A percentile compares a stretch with the other conserved stretches of the same genome.
Evolutionary conservation across 169 alveolate genomes (phyloP).

Genomic region (Perkinsus marinus): DNA sequence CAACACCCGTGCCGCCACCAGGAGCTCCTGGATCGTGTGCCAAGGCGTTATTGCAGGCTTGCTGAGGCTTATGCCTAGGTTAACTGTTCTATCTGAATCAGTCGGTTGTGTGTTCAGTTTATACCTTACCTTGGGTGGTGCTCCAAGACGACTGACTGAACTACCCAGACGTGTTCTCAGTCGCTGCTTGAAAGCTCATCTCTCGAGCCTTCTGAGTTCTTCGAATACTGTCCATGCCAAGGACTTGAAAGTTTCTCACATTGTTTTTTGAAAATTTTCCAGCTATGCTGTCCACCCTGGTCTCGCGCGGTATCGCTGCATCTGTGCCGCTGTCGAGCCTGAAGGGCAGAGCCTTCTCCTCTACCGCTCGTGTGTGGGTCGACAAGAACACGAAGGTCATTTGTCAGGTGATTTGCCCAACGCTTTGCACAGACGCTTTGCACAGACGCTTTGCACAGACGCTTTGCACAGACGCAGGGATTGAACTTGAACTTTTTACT

Average conservation of each 20-base stretch:
- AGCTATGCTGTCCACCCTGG: neutral
- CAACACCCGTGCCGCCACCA: too few relatives aligned
- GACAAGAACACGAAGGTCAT: constrained; percentile 74
- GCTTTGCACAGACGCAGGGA: constrained; percentile 3
- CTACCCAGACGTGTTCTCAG: too few relatives aligned
- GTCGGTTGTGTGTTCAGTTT: too few relatives aligned
- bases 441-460: constrained; percentile 4
- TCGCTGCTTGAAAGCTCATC: too few relatives aligned
- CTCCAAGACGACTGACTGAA: too few relatives aligned
- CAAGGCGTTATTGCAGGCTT: too few relatives aligned
- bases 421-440: constrained; percentile 6
- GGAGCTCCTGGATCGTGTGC: too few relatives aligned
- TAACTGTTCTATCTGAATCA: too few relatives aligned
- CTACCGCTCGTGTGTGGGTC: constrained; percentile 60
- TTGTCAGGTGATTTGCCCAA: constrained; percentile 55
- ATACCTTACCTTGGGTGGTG: too few relatives aligned
- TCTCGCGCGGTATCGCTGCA: neutral
- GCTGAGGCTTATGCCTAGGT: too few relatives aligned
- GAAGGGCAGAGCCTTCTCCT: constrained; percentile 16
- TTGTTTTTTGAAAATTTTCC: neutral
- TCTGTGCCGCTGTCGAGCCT: neutral
- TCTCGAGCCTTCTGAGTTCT: neutral
- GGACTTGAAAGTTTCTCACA: too few relatives aligned
- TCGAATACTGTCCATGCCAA: neutral
- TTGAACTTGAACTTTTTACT: too few relatives aligned